Percentiles rank a stretch among this genome's conserved stretches.
Evolutionary conservation across 176 grass and related monocot genomes (phyloP).

Genomic region (Rhynchospora tenuis): DNA sequence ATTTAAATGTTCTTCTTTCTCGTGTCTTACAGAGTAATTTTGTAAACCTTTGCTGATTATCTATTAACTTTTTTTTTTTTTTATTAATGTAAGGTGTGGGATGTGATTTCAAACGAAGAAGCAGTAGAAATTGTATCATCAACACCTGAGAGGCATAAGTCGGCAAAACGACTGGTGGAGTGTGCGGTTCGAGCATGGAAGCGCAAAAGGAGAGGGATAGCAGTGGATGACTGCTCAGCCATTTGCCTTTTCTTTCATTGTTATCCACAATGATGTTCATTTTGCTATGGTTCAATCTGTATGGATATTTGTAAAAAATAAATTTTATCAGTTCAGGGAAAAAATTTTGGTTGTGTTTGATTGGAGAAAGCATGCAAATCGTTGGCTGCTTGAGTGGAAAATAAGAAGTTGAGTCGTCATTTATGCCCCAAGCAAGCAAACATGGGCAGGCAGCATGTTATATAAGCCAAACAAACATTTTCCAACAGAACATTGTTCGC

Average conservation of each 20-base stretch:
- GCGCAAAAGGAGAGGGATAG: conserved; percentile 53
- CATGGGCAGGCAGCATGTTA: too few species aligned
- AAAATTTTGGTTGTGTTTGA: background rate
- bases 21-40: background rate
- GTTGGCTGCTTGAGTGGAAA: background rate
- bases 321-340: background rate
- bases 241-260: conserved; percentile 85
- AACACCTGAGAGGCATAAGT: conserved; percentile 43
- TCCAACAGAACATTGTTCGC: too few species aligned
- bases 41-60: background rate
- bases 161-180: conserved; percentile 68
- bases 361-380: background rate
- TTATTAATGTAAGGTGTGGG: conserved; percentile 54
- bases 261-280: conserved; percentile 10
- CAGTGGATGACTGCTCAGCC: conserved; percentile 91
- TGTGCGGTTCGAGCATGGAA: conserved; percentile 61
- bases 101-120: conserved; percentile 86
- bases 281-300: background rate
- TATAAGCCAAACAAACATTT: too few species aligned
- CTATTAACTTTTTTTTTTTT: background rate
- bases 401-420: too few species aligned
- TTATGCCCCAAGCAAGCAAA: too few species aligned
- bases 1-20: background rate
- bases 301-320: conserved; percentile 4
- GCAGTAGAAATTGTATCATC: conserved; percentile 78